These are phyloP conservation scores for Alternaria conjuncta DNA, from an alignment of 2,329 filamentous ascomycete species.

Conservation along the genomic window DNA sequence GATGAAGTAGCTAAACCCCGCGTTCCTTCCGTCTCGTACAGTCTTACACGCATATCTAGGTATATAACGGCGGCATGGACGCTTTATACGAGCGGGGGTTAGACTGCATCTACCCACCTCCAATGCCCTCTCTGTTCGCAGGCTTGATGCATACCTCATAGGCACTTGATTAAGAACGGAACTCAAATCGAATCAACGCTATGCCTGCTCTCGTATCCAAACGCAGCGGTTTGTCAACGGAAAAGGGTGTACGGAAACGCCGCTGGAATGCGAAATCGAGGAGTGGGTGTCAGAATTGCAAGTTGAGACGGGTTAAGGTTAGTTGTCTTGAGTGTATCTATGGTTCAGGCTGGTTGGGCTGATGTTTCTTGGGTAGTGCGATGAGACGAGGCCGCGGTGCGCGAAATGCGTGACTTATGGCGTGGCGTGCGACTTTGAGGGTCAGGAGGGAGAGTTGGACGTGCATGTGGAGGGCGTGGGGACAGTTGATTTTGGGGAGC, in stretches of 20 bases:
- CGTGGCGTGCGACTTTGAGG: conserved; percentile 55
- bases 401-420: conserved; percentile 57
- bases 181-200: background rate
- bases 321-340: conserved; percentile 11
- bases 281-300: conserved; percentile 63
- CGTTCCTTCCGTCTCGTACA: background rate
- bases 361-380: conserved; percentile 53
- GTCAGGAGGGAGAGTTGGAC: background rate
- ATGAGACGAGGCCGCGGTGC: conserved; percentile 60
- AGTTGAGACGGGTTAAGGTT: conserved; percentile 61
- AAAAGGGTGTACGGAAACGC: background rate
- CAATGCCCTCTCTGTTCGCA: background rate
- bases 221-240: background rate
- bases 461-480: background rate
- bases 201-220: conserved; percentile 25
- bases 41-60: background rate
- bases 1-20: background rate
- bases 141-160: background rate
- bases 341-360: background rate
- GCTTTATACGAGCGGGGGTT: background rate
- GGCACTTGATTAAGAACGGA: background rate
- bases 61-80: background rate
- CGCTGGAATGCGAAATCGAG: conserved; percentile 58
- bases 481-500: background rate
- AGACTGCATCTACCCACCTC: background rate